Base-by-base conservation (phyloP, 2,329 filamentous ascomycete genomes). In the Colletotrichum cuscutae region DNA sequence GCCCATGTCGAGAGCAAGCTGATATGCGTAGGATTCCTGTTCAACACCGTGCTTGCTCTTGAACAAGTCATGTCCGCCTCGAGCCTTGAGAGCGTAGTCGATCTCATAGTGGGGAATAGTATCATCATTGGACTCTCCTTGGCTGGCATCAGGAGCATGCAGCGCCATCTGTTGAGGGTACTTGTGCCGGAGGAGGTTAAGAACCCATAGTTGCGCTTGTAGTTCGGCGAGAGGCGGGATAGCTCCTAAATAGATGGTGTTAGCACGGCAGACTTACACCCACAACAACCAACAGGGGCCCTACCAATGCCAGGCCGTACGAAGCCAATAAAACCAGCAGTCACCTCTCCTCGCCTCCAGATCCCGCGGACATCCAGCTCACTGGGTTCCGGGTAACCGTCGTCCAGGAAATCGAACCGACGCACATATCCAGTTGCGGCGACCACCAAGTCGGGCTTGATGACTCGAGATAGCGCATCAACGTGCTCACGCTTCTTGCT, bases 301-400 rank as follows among this genome's bases (percentile, higher is more conserved):
- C 75, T 73, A 82, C 84, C 84, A 46, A 86, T 80, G 12, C 82
- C 79, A 4, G 85, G 86, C 0, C 86, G 81, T 5, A 87, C 79
- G 68, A 87, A 87, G 9, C 86, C 86, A 61, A 88, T 85, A 74
- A 85, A 88, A 3, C 80, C 85, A 0, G 87, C 75, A 0, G 80
- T 80, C 1, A 83, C 78, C 42, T 85, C 81, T 4, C 78, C 78
- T 3, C 76, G 67, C 30, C 79, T 81, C 78, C 90, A 91, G 59
- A 92, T 83, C 22, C 86, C 82, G n/a, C 88, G 86, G 15, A 90
- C 85, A 72, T 86, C 84, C 24, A 84, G 80, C 59, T 89, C 85
- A 60, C 84, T 79, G 7, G 87, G 84, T 5, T 79, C 81, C 0
- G 87, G 84, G 66, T 86, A 86, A 1, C 76, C 76, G 0, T 76